A percentile compares a stretch with the other conserved stretches of the same genome.
These are phyloP conservation scores for Acacia pycnantha DNA, from an alignment of 331 rosid species.

Conservation along the genomic window DNA sequence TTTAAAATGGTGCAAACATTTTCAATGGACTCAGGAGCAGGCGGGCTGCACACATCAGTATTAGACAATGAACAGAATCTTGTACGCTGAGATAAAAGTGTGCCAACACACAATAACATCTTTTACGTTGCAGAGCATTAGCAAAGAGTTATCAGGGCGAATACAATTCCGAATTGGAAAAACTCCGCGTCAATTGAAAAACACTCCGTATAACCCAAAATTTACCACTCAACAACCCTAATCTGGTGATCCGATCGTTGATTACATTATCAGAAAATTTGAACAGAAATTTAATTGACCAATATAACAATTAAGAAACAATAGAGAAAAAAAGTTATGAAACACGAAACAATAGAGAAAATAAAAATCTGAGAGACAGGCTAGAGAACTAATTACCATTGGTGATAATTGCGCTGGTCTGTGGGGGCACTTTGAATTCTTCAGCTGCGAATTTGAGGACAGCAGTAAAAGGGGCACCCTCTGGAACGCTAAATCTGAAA, in stretches of 20 bases:
- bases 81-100: not conserved
- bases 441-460: constrained; percentile 97
- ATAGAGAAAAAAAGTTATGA: not conserved
- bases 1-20: not conserved
- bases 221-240: not conserved
- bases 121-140: not conserved
- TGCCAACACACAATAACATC: not conserved
- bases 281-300: not conserved
- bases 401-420: constrained; percentile 97
- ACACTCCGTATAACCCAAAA: constrained; percentile 1
- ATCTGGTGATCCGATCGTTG: not conserved
- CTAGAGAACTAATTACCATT: constrained; percentile 50
- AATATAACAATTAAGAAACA: not conserved
- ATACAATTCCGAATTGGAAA: not conserved
- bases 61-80: not conserved
- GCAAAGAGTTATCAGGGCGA: not conserved
- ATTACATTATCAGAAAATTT: not conserved
- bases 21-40: not conserved
- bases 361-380: not conserved
- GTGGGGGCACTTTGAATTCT: constrained; percentile 99
- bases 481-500: constrained; percentile 92
- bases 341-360: not conserved
- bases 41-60: not conserved
- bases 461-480: constrained; percentile 98
- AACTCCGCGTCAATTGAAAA: not conserved